Conservation (phyloP, 1,139 yeast species). For the Debaryomycetaceae sp. region DNA sequence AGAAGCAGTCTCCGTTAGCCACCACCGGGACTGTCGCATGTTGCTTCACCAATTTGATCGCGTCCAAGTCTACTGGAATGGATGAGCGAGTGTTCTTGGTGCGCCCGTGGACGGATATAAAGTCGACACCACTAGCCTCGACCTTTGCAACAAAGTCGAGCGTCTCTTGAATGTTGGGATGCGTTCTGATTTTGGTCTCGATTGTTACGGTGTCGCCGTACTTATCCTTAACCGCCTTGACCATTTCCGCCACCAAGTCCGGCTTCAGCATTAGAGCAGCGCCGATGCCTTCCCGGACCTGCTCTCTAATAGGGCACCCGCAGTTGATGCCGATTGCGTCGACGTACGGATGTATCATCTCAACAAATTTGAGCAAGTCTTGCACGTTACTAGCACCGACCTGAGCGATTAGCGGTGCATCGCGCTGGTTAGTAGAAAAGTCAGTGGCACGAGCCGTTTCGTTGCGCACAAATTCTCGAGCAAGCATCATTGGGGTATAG, state of each 20-base stretch:
- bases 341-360: slow-evolving; percentile 80
- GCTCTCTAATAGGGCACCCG: slow-evolving; percentile 96
- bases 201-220: slow-evolving; percentile 63
- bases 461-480: slow-evolving; percentile 87
- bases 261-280: slow-evolving; percentile 88
- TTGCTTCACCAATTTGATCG: slow-evolving; percentile 57
- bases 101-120: slow-evolving; percentile 89
- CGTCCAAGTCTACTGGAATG: slow-evolving; percentile 72
- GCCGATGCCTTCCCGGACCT: slow-evolving; percentile 91
- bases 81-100: slow-evolving; percentile 78
- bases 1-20: slow-evolving; percentile 91
- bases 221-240: slow-evolving; percentile 62
- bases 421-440: slow-evolving; percentile 64
- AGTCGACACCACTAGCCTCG: slow-evolving; percentile 85
- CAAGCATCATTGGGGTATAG: slow-evolving; percentile 92
- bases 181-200: slow-evolving; percentile 89
- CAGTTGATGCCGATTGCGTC: slow-evolving; percentile 95
- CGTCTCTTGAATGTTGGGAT: slow-evolving; percentile 63
- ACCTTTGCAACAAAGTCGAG: slow-evolving; percentile 59
- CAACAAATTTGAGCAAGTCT: slow-evolving; percentile 76
- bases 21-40: slow-evolving; percentile 67
- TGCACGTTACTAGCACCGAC: slow-evolving; percentile 83
- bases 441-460: slow-evolving; percentile 72
- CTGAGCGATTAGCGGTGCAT: slow-evolving; percentile 73
- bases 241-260: slow-evolving; percentile 75